Evolutionary conservation across 148 eudicot genomes (phyloP), one percentile per base, ranked within the genome.

Genomic region (Talinum fruticosum): DNA sequence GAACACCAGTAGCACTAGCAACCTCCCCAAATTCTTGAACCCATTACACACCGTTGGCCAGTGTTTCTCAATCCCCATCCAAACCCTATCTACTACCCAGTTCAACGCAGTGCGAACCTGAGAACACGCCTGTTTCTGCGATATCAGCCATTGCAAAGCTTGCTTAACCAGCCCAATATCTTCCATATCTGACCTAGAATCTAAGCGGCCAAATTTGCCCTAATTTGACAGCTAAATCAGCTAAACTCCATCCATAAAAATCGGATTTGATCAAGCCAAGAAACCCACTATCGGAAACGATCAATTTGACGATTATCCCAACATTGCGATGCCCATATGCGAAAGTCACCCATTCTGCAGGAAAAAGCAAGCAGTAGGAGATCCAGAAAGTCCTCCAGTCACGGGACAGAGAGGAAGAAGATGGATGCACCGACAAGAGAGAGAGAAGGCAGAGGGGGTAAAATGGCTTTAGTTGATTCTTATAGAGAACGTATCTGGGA

Each of bases 21-120:
- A 77, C 66, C 79, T 82, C 79, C 87, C 87, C 5, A 89, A 71
- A 75, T 80, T 88, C 57, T 84, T 86, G 77, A 85, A 90, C 74
- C 91, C 94, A 82, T 82, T 81, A 79, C 94, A 93, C 69, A 96
- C 86, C 76, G 87, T 83, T 6, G 99, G 99, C 99, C 97, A 93
- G 81, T 88, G 90, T 66, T 78, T 81, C 82, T 90, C 94, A 62
- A 87, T 82, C 23, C 82, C 89, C 21, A 85, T 73, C 72, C 87
- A 93, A 57, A 92, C 79, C 82, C 84, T 88, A 77, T 89, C 92
- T 82, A 82, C 88, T 26, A 87, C 71, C 79, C 90, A 82, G 57
- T 82, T 72, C 76, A 79, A 75, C 1, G 78, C 82, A 1, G 79
- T 86, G n/a, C 77, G 76, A 10, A 79, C 93, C 38, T 85, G 82